Base-by-base conservation (phyloP, 140 eudicot genomes). In the Stevia rebaudiana region DNA sequence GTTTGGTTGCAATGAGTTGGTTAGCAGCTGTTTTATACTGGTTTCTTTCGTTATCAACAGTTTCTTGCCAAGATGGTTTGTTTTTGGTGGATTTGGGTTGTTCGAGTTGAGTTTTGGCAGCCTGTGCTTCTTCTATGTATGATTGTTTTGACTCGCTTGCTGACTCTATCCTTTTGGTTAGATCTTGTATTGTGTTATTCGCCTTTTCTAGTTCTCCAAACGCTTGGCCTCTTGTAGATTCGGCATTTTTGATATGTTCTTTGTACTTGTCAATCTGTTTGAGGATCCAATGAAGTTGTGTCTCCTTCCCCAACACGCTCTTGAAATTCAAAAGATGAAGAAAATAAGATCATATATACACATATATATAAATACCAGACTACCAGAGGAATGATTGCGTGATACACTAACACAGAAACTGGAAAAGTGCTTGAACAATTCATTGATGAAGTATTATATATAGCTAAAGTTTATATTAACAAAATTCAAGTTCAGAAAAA, bases 291-390 rank as follows among this genome's bases (percentile, higher is more conserved):
- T 83, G 94, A 55, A 80, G 86, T 59, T 85, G 87, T n/a, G 96
- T 79, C 70, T 92, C 98, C 80, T 75, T 79, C 74, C 86, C 97
- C 47, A 85, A 52, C 59, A 83, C 88, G 59, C 95, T 74, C 97
- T 88, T 63, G 21, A 28, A 11, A 44, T 63, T 25, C 41, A 11
- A 44, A 71, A 7, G 28, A 39, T 5, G 7, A 7, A 58, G 18
- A 44, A 10, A 11, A 63, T 44, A 15, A 55, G 4, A 22, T 52
- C 4, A 3, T 11, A 50, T 23, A 5, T 51, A 51, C 11, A 51
- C 23, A 51, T 49, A 49, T 49, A 69, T 22, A 21, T n/a, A n/a
- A n/a, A n/a, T n/a, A n/a, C n/a, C n/a, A n/a, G n/a, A n/a, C n/a
- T n/a, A n/a, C n/a, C n/a, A n/a, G n/a, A n/a, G n/a, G n/a, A n/a